Evolutionary conservation across 176 grass and related monocot genomes (phyloP).

Genomic region (Alloteropsis semialata): DNA sequence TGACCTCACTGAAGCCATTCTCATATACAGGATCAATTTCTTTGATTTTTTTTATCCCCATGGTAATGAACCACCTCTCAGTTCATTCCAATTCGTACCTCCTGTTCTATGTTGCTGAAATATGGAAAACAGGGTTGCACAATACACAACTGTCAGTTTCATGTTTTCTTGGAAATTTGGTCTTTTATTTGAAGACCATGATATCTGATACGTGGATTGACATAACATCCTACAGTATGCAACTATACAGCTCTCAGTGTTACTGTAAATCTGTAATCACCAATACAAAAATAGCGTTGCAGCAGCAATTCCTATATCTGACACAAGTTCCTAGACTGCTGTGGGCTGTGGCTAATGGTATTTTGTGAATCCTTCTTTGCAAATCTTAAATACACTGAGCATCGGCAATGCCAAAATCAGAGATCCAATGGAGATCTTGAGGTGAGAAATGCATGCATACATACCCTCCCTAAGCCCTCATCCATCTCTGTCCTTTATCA

Average conservation of each 20-base stretch:
- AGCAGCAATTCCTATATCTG: conserved; percentile 21
- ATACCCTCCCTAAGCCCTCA: conserved; percentile 8
- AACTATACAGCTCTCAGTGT: conserved; percentile 32
- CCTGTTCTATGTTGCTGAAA: background rate
- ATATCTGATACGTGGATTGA: conserved; percentile 15
- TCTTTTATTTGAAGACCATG: conserved; percentile 18
- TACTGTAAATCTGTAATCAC: background rate
- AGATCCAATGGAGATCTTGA: conserved; percentile 33
- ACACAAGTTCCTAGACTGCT: conserved; percentile 15
- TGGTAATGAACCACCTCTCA: background rate
- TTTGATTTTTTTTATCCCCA: conserved; percentile 1
- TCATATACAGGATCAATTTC: background rate
- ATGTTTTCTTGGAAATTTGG: background rate
- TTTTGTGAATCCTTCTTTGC: conserved; percentile 27
- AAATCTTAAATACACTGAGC: conserved; percentile 17
- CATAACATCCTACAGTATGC: conserved; percentile 12
- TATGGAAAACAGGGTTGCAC: background rate
- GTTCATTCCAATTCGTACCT: background rate
- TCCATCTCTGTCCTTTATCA: conserved; percentile 66
- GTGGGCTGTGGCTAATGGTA: too few species aligned
- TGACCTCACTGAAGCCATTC: background rate
- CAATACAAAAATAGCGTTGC: background rate
- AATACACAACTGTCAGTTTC: background rate
- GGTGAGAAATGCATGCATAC: conserved; percentile 24
- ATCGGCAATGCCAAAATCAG: conserved; percentile 40